Evolutionary conservation across 2,329 filamentous ascomycete genomes (phyloP).

Genomic region (Aspergillus transmontanensis): DNA sequence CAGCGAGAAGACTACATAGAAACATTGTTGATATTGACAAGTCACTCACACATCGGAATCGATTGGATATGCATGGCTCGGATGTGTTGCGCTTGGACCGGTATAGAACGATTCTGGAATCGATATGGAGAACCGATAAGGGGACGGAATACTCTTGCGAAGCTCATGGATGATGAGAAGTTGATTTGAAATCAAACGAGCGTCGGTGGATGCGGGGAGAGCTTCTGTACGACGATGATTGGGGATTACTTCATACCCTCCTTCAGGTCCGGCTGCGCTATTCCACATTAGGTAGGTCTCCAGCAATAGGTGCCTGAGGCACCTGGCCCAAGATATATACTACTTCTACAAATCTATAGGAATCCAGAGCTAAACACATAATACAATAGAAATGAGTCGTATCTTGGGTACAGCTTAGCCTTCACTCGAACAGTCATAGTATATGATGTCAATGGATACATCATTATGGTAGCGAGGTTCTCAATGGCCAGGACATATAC

Average conservation of each 20-base stretch:
- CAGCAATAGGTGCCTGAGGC: too few relatives aligned
- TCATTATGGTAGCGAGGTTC: too few relatives aligned
- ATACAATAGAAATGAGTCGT: too few relatives aligned
- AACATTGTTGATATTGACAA: background rate
- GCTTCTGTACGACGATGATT: conserved; percentile 7
- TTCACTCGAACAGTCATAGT: too few relatives aligned
- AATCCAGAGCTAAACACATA: too few relatives aligned
- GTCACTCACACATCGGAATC: conserved; percentile 57
- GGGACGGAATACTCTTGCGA: conserved; percentile 28
- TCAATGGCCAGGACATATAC: too few relatives aligned
- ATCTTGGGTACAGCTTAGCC: too few relatives aligned
- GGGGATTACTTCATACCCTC: conserved; percentile 16
- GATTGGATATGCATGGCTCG: conserved; percentile 55
- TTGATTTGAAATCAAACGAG: background rate
- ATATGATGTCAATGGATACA: too few relatives aligned
- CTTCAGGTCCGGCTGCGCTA: too few relatives aligned
- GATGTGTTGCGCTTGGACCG: conserved; percentile 11
- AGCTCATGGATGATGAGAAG: conserved; percentile 30
- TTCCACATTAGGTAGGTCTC: too few relatives aligned
- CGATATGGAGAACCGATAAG: conserved; percentile 15
- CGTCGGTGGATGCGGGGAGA: conserved; percentile 13
- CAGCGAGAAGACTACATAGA: background rate
- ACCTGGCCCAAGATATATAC: too few relatives aligned
- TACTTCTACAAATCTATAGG: too few relatives aligned
- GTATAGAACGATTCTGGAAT: conserved; percentile 8